Percentiles rank a stretch among this genome's conserved stretches.
These are phyloP conservation scores for Blastobotrys petasosporus DNA, from an alignment of 1,139 yeast genomes.

Conservation along the genomic window DNA sequence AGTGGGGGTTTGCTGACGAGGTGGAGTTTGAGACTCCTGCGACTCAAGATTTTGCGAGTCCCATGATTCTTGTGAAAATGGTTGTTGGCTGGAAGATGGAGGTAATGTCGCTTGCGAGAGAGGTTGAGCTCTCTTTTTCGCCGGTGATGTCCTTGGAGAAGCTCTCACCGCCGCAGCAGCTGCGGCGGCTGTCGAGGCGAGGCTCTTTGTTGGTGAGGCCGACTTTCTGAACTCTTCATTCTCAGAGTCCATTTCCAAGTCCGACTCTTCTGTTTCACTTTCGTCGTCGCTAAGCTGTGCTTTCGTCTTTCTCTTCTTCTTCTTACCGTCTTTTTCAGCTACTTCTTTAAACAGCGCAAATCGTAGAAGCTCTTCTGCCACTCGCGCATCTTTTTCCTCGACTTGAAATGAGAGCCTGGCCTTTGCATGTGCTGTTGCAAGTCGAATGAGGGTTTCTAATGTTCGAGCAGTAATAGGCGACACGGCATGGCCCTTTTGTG, in stretches of 20 bases:
- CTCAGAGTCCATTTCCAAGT: conserved; percentile 9
- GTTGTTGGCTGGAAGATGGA: conserved; percentile 16
- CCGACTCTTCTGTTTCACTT: conserved; percentile 27
- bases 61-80: conserved; percentile 26
- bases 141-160: conserved; percentile 4
- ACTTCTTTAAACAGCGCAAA: conserved; percentile 83
- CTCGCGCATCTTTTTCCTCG: conserved; percentile 71
- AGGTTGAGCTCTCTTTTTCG: conserved; percentile 7
- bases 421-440: conserved; percentile 96
- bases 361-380: conserved; percentile 80
- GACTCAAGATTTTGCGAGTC: conserved; percentile 13
- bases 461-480: conserved; percentile 98
- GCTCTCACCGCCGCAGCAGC: conserved; percentile 3
- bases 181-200: conserved; percentile 5
- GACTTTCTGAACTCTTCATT: background rate
- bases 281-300: conserved; percentile 26
- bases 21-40: conserved; percentile 4
- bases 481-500: conserved; percentile 1
- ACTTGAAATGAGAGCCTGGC: conserved; percentile 74
- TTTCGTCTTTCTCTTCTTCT: conserved; percentile 26
- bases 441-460: conserved; percentile 88
- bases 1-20: conserved; percentile 14
- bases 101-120: conserved; percentile 14
- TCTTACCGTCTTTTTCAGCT: conserved; percentile 25
- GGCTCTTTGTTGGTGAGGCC: conserved; percentile 7